Evolutionary conservation across 768 basidiomycete species (phyloP), one percentile per base, ranked within the genome.

Genomic region (Pisolithus albus): DNA sequence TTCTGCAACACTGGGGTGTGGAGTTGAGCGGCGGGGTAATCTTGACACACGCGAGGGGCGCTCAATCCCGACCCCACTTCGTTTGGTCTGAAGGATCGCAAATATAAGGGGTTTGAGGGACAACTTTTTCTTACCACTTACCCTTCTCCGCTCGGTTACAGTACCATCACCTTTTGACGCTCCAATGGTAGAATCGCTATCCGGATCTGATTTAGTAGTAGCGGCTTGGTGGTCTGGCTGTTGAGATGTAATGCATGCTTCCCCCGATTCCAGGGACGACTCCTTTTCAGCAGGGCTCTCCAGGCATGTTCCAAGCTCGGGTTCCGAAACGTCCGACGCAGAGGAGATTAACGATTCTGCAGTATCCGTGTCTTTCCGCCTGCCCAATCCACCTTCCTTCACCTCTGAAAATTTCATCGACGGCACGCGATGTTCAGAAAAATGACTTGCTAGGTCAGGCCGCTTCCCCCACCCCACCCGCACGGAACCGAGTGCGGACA

Each of bases 121-220:
- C 1, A 13, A 57, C 69, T 46, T 46, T 74, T 75, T 59, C 47
- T 58, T 50, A 19, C 52, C 52, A 18, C 59, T 54, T 13, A 51
- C 55, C 9, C 54, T 54, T 21, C 59, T 56, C 38, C 49, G 61
- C 23, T 61, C 61, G 8, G 62, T 39, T 15, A 53, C 52, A 40
- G 46, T 28, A 3, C 49, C 56, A 38, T 54, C 62, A 13, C 68
- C 68, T 52, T 70, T 68, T 15, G 58, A 60, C 3, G 82, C 87
- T 19, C 82, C 88, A 46, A 92, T 90, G 1, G 90, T 92, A 15
- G 88, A 90, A 61, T 92, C 90, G 59, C 86, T 91, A 41, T 90
- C 90, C 3, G 77, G 72, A 56, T 86, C 89, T 13, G 82, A 78
- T 57, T 76, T 82, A 53, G 61, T 50, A 39, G 49, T 47, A 47